Conservation (phyloP, 2,329 filamentous ascomycete genomes). For the Talaromyces sp. region DNA sequence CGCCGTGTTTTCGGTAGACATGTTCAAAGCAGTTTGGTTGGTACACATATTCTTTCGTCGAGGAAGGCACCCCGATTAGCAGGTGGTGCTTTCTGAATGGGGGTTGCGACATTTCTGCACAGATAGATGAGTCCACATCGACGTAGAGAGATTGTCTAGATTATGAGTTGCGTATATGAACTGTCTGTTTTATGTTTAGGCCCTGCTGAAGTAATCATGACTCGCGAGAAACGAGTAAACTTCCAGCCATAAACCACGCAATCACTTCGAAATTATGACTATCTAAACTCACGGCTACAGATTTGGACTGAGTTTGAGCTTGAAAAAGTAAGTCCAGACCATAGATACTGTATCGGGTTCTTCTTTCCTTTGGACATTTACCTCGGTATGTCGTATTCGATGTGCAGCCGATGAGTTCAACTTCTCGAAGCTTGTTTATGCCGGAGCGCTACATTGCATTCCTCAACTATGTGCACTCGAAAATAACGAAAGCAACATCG, state of each 20-base stretch:
- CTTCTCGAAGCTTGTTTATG: background rate
- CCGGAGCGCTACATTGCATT: background rate
- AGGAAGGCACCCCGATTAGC: conserved; percentile 4
- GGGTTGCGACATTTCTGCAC: background rate
- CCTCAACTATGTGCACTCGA: background rate
- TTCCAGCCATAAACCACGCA: background rate
- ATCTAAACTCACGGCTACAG: no score
- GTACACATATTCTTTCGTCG: conserved; percentile 7
- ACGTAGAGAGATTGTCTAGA: background rate
- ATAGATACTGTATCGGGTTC: background rate
- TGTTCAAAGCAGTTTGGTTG: conserved; percentile 5
- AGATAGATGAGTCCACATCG: background rate
- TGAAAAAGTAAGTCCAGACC: background rate
- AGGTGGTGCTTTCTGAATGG: conserved; percentile 2
- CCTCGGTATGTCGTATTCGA: background rate
- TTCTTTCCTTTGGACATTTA: background rate
- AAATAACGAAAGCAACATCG: background rate
- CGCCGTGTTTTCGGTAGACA: background rate
- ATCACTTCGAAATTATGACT: no score
- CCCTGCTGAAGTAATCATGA: conserved; percentile 6
- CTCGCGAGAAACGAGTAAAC: background rate
- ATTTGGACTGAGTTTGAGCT: background rate
- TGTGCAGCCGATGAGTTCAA: background rate
- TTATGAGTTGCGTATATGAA: background rate
- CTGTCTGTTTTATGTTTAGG: background rate